Base-by-base conservation (phyloP, 108 stramenopile species). In the Fragilariopsis cylindrus region DNA sequence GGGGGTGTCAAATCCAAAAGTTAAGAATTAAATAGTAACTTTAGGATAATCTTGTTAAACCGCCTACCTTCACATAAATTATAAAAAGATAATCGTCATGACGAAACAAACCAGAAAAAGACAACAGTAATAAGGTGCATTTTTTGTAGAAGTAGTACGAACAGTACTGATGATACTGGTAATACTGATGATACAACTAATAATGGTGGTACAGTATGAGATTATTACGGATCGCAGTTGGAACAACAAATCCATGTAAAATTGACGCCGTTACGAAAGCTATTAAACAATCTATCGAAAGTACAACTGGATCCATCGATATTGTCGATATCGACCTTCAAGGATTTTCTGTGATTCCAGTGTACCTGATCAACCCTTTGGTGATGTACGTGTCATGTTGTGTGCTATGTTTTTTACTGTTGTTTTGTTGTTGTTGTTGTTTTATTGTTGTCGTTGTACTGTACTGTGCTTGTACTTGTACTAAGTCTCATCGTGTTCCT, bases 301-400 rank as follows among this genome's bases (percentile, higher is more conserved):
- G 19, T 6, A 50, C 65, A 0, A 54, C 45, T 47, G 65, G 11
- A 69, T 21, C 42, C 41, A 48, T 60, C 4, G 8, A 47, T 4
- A 43, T 49, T 12, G 47, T 86, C 0, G 62, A 76, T 43, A 44
- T 92, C 57, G 68, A 74, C 15, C 72, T 92, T 9, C 69, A 83
- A 50, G 79, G 88, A 3, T 85, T 80, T 60, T 41, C 42, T 45
- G 90, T 21, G 81, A 81, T 40, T 87, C 87, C 9, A 91, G 90
- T 71, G 95, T 97, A 15, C 44, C 87, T 3, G 88, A 91, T 81
- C 96, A 98, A 76, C 97, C 97, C 18, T 87, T 91, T 71, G 94
- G 95, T 43, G 93, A 98, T 80, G 82, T 65, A 53, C 62, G 76
- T 70, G 12, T 0, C 13, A 0, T 6, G 3, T 5, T 40, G 58